phyloP scores from a whole-genome alignment of 2,329 filamentous ascomycete genomes.

The Sphaerostilbella broomeana region DNA sequence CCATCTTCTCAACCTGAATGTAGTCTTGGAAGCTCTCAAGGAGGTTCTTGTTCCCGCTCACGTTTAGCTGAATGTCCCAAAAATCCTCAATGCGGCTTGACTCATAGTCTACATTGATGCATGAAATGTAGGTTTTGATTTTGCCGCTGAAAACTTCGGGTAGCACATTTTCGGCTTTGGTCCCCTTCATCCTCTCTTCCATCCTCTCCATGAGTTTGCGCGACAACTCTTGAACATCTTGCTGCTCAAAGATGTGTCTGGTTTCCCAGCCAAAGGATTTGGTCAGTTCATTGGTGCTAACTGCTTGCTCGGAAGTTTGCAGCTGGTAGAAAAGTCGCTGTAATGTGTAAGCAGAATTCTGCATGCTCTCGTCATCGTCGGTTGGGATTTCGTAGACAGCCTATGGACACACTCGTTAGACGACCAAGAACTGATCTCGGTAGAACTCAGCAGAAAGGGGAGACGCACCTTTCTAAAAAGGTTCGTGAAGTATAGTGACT shows the following conservation, averaged over 20 bases:
- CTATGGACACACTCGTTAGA: conserved; percentile 36
- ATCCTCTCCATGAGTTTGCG: conserved; percentile 95
- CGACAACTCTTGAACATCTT: conserved; percentile 95
- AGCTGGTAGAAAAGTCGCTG: conserved; percentile 93
- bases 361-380: conserved; percentile 69
- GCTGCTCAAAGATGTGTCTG: conserved; percentile 95
- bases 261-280: conserved; percentile 98
- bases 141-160: conserved; percentile 93
- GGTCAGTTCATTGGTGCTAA: conserved; percentile 87
- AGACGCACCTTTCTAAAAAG: conserved; percentile 75
- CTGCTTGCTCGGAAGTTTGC: conserved; percentile 76
- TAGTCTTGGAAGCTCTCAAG: conserved; percentile 96
- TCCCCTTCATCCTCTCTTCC: conserved; percentile 98
- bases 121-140: conserved; percentile 97
- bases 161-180: conserved; percentile 79
- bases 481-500: conserved; percentile 83
- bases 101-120: conserved; percentile 97
- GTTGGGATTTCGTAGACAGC: conserved; percentile 97
- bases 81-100: conserved; percentile 94
- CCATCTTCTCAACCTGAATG: conserved; percentile 90
- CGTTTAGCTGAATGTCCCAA: conserved; percentile 98
- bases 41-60: conserved; percentile 85
- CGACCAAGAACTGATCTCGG: conserved; percentile 1
- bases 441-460: too few relatives aligned
- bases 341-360: conserved; percentile 87